These are phyloP conservation scores for Tulasnella sp. DNA, from an alignment of 768 basidiomycete species.

Conservation along the genomic window DNA sequence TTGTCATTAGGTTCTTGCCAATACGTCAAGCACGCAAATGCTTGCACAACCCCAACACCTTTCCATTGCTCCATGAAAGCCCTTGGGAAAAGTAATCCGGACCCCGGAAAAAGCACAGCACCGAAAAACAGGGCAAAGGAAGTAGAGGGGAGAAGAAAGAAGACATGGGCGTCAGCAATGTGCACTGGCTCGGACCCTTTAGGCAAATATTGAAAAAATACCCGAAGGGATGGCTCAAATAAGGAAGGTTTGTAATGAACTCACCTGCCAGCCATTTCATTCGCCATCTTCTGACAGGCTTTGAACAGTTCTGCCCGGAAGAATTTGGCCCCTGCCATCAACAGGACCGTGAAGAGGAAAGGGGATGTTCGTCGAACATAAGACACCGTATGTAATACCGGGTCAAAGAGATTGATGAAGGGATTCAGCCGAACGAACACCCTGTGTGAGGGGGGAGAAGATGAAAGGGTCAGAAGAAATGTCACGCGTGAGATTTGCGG, in stretches of 20 bases:
- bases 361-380: conserved; percentile 73
- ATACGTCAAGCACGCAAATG: conserved; percentile 77
- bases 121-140: not conserved
- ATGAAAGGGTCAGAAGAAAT: conserved; percentile 10
- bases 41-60: conserved; percentile 77
- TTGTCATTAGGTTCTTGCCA: conserved; percentile 84
- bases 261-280: conserved; percentile 31
- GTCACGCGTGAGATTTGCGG: too few relatives aligned
- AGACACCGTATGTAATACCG: conserved; percentile 61
- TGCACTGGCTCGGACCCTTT: too few relatives aligned
- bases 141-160: not conserved
- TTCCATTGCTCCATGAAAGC: conserved; percentile 72
- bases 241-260: too few relatives aligned
- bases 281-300: conserved; percentile 54
- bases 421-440: conserved; percentile 78
- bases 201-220: too few relatives aligned
- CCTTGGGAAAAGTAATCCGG: conserved; percentile 57
- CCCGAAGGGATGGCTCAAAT: too few relatives aligned
- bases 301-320: conserved; percentile 57
- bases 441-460: conserved; percentile 14
- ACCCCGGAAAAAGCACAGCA: too few relatives aligned
- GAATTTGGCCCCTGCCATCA: conserved; percentile 78
- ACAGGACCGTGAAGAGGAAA: conserved; percentile 70
- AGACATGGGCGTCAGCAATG: not conserved
- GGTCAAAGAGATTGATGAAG: conserved; percentile 81